phyloP scores from a whole-genome alignment of 179 eudicot genomes.

The Beta lomatogona region DNA sequence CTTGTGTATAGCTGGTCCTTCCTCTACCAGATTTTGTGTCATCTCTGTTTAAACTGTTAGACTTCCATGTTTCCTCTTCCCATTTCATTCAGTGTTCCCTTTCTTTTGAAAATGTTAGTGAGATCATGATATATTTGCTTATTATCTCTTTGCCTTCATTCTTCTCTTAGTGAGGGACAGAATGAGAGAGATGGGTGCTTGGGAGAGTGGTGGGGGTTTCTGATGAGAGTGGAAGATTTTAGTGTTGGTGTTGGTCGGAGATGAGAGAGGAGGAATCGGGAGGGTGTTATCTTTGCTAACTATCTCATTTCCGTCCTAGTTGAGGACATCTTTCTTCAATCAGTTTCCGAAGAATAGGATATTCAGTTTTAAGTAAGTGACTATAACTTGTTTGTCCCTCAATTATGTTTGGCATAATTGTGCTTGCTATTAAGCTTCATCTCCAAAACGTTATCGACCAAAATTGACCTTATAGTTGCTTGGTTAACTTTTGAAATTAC shows the following conservation, averaged over 20 bases:
- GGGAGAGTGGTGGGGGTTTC: neutral
- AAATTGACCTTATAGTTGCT: neutral
- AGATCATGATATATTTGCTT: neutral
- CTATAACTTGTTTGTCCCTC: neutral
- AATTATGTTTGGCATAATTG: neutral
- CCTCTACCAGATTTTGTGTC: neutral
- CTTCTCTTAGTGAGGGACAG: too few relatives aligned
- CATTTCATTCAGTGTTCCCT: neutral
- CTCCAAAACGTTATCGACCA: neutral
- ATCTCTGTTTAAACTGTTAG: neutral
- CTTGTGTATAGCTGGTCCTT: neutral
- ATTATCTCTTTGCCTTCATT: too few relatives aligned
- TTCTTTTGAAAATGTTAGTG: neutral
- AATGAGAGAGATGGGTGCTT: neutral
- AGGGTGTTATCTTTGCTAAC: neutral
- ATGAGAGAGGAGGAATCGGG: neutral
- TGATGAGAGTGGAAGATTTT: neutral
- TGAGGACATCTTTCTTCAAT: neutral
- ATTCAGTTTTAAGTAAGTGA: neutral
- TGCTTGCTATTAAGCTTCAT: neutral
- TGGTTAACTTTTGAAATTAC: neutral
- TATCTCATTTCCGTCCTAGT: neutral
- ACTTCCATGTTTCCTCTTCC: neutral
- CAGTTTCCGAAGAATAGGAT: neutral
- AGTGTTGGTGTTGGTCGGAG: neutral